Evolutionary conservation across 805 yeast species (phyloP).

Genomic region (Pichia scutulata): DNA sequence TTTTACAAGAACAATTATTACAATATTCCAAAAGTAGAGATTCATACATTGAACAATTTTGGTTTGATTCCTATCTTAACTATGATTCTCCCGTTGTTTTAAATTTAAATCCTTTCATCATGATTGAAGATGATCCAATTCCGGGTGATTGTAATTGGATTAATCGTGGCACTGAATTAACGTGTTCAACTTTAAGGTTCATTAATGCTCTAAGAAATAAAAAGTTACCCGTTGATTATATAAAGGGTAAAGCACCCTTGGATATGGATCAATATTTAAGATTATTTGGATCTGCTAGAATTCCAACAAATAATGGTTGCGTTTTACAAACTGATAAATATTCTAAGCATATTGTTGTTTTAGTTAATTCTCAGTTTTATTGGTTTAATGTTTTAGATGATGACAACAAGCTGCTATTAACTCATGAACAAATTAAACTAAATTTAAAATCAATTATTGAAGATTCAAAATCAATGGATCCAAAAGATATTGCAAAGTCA

Average conservation of each 20-base stretch:
- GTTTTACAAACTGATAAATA: slow-evolving; percentile 72
- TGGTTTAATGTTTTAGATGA: slow-evolving; percentile 90
- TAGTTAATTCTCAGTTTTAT: slow-evolving; percentile 82
- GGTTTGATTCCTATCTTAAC: slow-evolving; percentile 86
- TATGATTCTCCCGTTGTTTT: slow-evolving; percentile 89
- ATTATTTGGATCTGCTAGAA: slow-evolving; percentile 80
- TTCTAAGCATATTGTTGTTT: slow-evolving; percentile 73
- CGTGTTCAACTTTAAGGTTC: slow-evolving; percentile 71
- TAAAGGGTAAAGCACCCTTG: slow-evolving; percentile 54
- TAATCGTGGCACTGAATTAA: slow-evolving; percentile 72
- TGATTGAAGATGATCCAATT: slow-evolving; percentile 88
- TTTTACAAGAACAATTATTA: slow-evolving; percentile 55
- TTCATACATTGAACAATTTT: slow-evolving; percentile 86
- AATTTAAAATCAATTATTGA: slow-evolving; percentile 69
- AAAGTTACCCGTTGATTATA: slow-evolving; percentile 62
- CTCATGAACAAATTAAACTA: slow-evolving; percentile 66
- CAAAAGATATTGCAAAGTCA: slow-evolving; percentile 57
- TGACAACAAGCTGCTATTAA: slow-evolving; percentile 59
- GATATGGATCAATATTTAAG: slow-evolving; percentile 91
- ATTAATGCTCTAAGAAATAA: slow-evolving; percentile 70
- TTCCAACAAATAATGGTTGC: slow-evolving; percentile 78
- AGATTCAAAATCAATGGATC: slow-evolving; percentile 53
- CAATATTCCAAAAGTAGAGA: slow-evolving; percentile 56
- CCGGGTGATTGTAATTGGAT: slow-evolving; percentile 56
- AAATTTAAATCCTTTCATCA: slow-evolving; percentile 83